These are phyloP conservation scores for Toxicodendron radicans DNA, from an alignment of 345 rosid species.

Conservation along the genomic window DNA sequence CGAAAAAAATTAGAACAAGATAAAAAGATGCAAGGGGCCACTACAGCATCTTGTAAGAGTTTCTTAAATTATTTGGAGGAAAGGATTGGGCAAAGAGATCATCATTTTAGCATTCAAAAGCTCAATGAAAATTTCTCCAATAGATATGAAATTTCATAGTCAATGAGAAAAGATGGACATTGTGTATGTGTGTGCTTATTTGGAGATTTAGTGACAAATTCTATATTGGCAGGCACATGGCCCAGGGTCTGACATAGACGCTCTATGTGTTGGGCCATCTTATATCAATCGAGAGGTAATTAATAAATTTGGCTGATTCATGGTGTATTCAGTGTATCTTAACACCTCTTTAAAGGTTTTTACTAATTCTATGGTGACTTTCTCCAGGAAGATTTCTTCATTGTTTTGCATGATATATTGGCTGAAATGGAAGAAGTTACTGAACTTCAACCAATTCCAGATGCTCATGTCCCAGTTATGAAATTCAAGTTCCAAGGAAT, in stretches of 20 bases:
- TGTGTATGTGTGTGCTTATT: neutral
- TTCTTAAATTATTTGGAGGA: neutral
- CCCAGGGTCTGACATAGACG: conserved; percentile 90
- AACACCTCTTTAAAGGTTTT: neutral
- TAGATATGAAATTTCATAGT: neutral
- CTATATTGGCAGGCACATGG: conserved; percentile 69
- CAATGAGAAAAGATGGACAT: neutral
- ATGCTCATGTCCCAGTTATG: conserved; percentile 98
- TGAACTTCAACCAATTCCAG: conserved; percentile 91
- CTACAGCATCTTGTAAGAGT: neutral
- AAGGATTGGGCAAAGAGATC: neutral
- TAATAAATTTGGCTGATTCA: conserved; percentile 5
- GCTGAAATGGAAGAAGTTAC: conserved; percentile 81
- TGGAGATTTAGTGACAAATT: neutral
- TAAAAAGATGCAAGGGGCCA: neutral
- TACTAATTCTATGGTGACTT: conserved; percentile 13
- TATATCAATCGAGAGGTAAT: conserved; percentile 84
- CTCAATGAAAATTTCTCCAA: neutral
- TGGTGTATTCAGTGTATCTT: neutral
- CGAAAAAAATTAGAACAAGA: neutral
- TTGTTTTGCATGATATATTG: conserved; percentile 60
- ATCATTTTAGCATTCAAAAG: neutral
- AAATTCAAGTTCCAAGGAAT: conserved; percentile 90
- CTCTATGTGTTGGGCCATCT: conserved; percentile 93
- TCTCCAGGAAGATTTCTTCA: conserved; percentile 83